Conservation (phyloP, 1,139 yeast genomes). For the Nadsonia commutata region DNA sequence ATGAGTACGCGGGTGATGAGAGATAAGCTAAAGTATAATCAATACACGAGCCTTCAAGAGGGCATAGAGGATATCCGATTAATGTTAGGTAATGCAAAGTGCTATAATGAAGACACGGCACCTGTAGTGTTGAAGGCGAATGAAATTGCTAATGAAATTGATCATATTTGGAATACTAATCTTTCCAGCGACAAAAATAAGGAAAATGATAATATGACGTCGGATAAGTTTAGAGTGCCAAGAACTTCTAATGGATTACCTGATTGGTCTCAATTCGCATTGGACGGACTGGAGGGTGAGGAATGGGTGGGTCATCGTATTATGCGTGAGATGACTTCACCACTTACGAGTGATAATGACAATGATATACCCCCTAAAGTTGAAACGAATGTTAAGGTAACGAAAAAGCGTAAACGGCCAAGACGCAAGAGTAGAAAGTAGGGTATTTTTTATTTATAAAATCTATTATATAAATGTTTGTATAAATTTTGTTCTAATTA, state of each 20-base stretch:
- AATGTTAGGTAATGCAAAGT: conserved; percentile 3
- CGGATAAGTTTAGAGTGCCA: too few species aligned
- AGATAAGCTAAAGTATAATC: neutral
- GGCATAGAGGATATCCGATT: conserved; percentile 2
- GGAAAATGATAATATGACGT: too few species aligned
- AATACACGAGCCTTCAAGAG: neutral
- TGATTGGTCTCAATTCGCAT: conserved; percentile 7
- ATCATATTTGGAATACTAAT: too few species aligned
- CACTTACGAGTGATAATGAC: conserved; percentile 1
- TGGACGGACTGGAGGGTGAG: conserved; percentile 10
- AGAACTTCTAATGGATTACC: conserved; percentile 3
- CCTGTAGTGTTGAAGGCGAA: conserved; percentile 1
- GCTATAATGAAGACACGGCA: conserved; percentile 5
- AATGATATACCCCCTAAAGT: too few species aligned
- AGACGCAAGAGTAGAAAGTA: too few species aligned
- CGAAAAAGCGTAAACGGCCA: neutral
- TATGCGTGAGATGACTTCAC: conserved; percentile 11
- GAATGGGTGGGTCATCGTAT: conserved; percentile 11
- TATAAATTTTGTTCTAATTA: neutral
- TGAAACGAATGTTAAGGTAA: neutral
- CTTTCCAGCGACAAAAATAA: too few species aligned
- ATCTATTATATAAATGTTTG: neutral
- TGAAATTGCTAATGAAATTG: too few species aligned
- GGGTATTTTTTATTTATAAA: neutral
- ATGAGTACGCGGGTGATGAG: conserved; percentile 4